Evolutionary conservation across 2,329 filamentous ascomycete genomes (phyloP), one percentile per base, ranked within the genome.

Genomic region (Aureobasidium sp.): DNA sequence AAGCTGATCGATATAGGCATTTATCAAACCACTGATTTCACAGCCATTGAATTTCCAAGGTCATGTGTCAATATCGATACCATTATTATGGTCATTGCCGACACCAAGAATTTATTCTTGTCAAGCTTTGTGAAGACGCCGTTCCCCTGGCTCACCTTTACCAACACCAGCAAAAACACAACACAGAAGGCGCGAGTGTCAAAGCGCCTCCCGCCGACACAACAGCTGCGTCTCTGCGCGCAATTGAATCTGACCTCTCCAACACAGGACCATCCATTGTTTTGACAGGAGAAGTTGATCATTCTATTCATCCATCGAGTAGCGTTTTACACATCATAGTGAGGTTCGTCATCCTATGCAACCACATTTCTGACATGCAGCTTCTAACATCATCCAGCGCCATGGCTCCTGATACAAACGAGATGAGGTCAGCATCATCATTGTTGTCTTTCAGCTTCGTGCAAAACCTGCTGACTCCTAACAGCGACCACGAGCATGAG

Each of bases 31-130:
- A 29, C 31, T 7, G 29, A 55, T 11, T 39, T 20, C 17, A 37
- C 41, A 48, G 31, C 42, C 55, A 58, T 58, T 58, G 53, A 36
- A 20, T 11, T 27, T 34, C 20, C 12, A 20, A 36, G 27, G 58
- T 27, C n/a, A 73, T 73, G 71, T 73, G 71, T 62, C 64, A 64
- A 25, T 72, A 71, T 67, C 66, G 63, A 48, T 71, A 72, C 59
- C 64, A 67, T 66, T 71, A 69, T 64, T 73, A 67, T 62, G 57
- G 64, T 29, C 57, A 64, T 56, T 73, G 71, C 62, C 63, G 64
- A 27, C 71, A 73, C 61, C 67, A 70, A 45, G 61, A 71, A 47
- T 65, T 67, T 14, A 47, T 69, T n/a, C 64, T 71, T 22, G 52
- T 66, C 61, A 45, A 61, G n/a, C 68, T 65, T 53, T 73, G 71